phyloP scores from a whole-genome alignment of 1,284 basidiomycete genomes.

The Ganoderma sp. region DNA sequence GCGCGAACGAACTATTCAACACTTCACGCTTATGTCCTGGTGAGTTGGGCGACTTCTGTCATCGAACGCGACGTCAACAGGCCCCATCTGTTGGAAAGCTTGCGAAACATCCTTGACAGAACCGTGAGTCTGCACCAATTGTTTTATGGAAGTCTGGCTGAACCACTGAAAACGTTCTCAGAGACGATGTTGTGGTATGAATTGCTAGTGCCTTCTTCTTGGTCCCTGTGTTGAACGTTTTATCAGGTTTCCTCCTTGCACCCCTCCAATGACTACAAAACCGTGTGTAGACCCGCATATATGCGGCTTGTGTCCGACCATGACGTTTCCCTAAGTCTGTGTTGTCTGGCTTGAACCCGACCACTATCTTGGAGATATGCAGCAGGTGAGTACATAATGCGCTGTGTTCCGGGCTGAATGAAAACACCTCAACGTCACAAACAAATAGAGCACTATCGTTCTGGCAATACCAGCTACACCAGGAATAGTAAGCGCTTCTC shows the following conservation, averaged over 20 bases:
- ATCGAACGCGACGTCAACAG: background rate
- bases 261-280: constrained; percentile 87
- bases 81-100: constrained; percentile 48
- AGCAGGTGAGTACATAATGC: constrained; percentile 58
- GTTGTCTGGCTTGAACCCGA: constrained; percentile 75
- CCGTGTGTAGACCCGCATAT: constrained; percentile 50
- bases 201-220: background rate
- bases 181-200: constrained; percentile 81
- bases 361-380: constrained; percentile 78
- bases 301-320: constrained; percentile 13
- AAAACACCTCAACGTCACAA: background rate
- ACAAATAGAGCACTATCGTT: constrained; percentile 73
- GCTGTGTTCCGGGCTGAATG: constrained; percentile 1
- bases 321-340: constrained; percentile 63
- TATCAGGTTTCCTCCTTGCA: constrained; percentile 74
- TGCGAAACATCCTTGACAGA: constrained; percentile 82
- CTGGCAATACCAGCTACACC: constrained; percentile 87
- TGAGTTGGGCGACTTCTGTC: constrained; percentile 31
- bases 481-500: constrained; percentile 65
- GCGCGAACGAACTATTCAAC: constrained; percentile 83
- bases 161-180: constrained; percentile 36
- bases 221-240: background rate
- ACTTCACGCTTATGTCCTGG: constrained; percentile 78
- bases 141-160: constrained; percentile 2
- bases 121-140: constrained; percentile 53